Percentiles rank a stretch among this genome's conserved stretches.
phyloP scores from a whole-genome alignment of 164 flowering plant species.

The Annona cherimola region DNA sequence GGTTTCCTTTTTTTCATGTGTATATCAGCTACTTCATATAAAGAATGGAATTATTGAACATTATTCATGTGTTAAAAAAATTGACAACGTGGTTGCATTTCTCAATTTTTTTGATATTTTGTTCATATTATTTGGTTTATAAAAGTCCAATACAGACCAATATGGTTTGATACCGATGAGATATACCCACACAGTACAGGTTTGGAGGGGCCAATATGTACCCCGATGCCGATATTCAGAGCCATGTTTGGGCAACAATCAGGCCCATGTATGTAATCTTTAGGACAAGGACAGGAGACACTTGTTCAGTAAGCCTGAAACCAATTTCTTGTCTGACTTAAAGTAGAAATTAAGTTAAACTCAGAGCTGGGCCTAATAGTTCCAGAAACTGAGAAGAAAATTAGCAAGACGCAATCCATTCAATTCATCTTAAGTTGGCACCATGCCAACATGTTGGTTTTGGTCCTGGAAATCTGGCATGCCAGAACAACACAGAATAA shows the following conservation, averaged over 20 bases:
- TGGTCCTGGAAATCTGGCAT: not conserved
- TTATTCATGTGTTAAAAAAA: no score
- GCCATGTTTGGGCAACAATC: not conserved
- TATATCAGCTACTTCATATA: no score
- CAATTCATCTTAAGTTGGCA: not conserved
- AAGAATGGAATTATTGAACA: no score
- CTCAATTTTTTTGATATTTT: no score
- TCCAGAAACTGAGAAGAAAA: not conserved
- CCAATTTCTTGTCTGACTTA: not conserved
- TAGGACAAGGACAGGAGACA: not conserved
- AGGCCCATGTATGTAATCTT: not conserved
- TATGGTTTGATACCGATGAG: no score
- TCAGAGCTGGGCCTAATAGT: not conserved
- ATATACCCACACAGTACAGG: no score
- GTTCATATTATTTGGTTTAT: no score
- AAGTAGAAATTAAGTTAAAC: not conserved
- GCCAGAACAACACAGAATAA: not conserved
- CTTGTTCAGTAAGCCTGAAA: not conserved
- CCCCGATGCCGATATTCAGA: not conserved
- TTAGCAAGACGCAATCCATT: not conserved
- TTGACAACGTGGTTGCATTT: no score
- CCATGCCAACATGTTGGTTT: not conserved
- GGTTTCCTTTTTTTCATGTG: no score
- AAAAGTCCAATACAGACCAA: no score
- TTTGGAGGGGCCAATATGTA: no score